Evolutionary conservation across 2,329 filamentous ascomycete species (phyloP), one percentile per base, ranked within the genome.

Genomic region (Fusarium sublunatum): DNA sequence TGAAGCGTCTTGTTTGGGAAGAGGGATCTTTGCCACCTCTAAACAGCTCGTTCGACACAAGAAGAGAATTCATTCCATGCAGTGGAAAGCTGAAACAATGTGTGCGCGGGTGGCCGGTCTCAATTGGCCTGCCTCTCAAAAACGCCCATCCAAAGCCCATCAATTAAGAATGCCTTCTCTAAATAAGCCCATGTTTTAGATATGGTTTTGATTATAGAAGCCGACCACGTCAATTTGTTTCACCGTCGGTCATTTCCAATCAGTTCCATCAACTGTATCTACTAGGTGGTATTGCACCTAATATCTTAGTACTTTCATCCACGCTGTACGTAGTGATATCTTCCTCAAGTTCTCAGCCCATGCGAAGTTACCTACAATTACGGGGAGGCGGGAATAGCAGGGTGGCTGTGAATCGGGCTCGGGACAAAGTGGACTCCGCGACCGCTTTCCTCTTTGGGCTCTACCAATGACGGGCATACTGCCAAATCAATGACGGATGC

Each of bases 401-500:
- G n/a, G n/a, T n/a, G n/a, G n/a, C n/a, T n/a, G n/a, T n/a, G n/a
- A n/a, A n/a, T 25, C 39, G 36, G 59, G 38, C 24, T 36, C 58
- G 68, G 66, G 58, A 41, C 43, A 67, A 57, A 41, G 34, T 43
- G 13, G 8, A 7, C 11, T 48, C 65, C 66, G 66, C 50, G 53
- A 72, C 70, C 70, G 70, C 70, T 51, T 72, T 65, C 70, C 60
- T 4, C 2, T 56, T 64, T 31, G 1, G 41, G 32, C 24, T 15
- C 46, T 39, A 39, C 47, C 38, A 55, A 60, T 45, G 19, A 51
- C 58, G 50, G 50, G 51, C 53, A 65, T 70, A 69, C 59, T 70
- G 70, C 70, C 65, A 63, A 68, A 65, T 72, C 70, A 66, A 72
- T 72, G 70, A 72, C 69, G 67, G 70, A 60, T 65, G 47, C 53